Conservation (phyloP, 2,329 filamentous ascomycete genomes). For the Neophaeococcomyces aloes region DNA sequence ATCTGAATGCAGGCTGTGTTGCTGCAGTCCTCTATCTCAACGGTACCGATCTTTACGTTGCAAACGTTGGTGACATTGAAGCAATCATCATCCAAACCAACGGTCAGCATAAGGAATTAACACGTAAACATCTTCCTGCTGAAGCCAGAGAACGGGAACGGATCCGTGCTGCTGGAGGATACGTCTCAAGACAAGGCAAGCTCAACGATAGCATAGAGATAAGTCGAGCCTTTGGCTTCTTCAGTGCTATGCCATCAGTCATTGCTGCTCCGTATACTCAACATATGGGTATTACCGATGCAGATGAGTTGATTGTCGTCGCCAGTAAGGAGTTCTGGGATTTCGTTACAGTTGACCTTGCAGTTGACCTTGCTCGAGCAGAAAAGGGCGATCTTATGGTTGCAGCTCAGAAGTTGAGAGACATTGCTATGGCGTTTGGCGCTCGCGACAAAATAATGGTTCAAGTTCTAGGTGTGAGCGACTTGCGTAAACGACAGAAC, state of each 20-base stretch:
- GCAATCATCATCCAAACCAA: slow-evolving; percentile 91
- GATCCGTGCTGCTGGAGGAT: slow-evolving; percentile 88
- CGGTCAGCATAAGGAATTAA: slow-evolving; percentile 71
- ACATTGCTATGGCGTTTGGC: slow-evolving; percentile 91
- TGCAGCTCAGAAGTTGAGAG: slow-evolving; percentile 84
- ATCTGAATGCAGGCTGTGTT: slow-evolving; percentile 79
- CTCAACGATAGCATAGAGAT: slow-evolving; percentile 86
- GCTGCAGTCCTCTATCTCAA: slow-evolving; percentile 86
- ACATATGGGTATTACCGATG: slow-evolving; percentile 67
- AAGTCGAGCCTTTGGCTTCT: slow-evolving; percentile 89
- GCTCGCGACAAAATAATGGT: slow-evolving; percentile 95
- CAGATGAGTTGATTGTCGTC: slow-evolving; percentile 86
- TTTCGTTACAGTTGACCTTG: slow-evolving; percentile 76
- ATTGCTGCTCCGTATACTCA: slow-evolving; percentile 80
- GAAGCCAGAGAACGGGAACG: slow-evolving; percentile 73
- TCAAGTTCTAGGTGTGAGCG: slow-evolving; percentile 90
- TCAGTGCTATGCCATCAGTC: slow-evolving; percentile 82
- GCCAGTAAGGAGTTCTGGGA: slow-evolving; percentile 94
- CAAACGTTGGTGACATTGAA: slow-evolving; percentile 90
- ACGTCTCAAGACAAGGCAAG: slow-evolving; percentile 87
- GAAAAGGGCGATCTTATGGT: slow-evolving; percentile 88
- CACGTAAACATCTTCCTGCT: slow-evolving; percentile 85
- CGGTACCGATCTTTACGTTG: slow-evolving; percentile 81
- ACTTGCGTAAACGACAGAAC: slow-evolving; percentile 76
- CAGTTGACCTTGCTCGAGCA: slow-evolving; percentile 80